These are phyloP conservation scores for Puccinia triticina DNA, from an alignment of 1,284 basidiomycete genomes.

Conservation along the genomic window DNA sequence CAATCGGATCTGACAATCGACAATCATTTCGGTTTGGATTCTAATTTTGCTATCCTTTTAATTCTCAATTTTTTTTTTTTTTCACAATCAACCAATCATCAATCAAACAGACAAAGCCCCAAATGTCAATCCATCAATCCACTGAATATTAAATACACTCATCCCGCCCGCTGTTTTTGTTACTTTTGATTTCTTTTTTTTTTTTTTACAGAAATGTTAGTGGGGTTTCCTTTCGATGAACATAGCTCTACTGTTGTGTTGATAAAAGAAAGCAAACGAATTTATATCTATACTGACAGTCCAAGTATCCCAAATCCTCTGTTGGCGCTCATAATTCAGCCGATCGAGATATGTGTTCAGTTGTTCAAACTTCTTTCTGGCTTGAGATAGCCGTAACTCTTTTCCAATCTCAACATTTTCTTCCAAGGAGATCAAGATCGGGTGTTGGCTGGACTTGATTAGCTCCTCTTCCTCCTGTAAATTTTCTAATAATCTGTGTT, in stretches of 20 bases:
- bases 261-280: background rate
- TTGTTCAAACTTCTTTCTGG: conserved; percentile 27
- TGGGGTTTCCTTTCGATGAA: background rate
- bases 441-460: conserved; percentile 27
- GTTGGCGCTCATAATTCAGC: conserved; percentile 12
- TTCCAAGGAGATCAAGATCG: conserved; percentile 30
- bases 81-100: background rate
- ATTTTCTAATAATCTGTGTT: conserved; percentile 29
- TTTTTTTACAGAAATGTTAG: too few species aligned
- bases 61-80: background rate
- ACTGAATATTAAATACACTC: background rate
- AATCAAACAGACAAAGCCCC: background rate
- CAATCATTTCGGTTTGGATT: conserved; percentile 30
- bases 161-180: too few species aligned
- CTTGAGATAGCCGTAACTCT: conserved; percentile 18
- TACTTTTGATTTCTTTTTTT: too few species aligned
- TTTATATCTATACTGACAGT: background rate
- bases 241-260: background rate
- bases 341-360: background rate
- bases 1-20: conserved; percentile 37
- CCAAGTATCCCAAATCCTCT: conserved; percentile 46
- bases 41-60: conserved; percentile 34
- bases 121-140: background rate
- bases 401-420: conserved; percentile 29
- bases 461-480: conserved; percentile 39